Conservation (phyloP, 768 basidiomycete species). For the Gloeostereum incarnatum region DNA sequence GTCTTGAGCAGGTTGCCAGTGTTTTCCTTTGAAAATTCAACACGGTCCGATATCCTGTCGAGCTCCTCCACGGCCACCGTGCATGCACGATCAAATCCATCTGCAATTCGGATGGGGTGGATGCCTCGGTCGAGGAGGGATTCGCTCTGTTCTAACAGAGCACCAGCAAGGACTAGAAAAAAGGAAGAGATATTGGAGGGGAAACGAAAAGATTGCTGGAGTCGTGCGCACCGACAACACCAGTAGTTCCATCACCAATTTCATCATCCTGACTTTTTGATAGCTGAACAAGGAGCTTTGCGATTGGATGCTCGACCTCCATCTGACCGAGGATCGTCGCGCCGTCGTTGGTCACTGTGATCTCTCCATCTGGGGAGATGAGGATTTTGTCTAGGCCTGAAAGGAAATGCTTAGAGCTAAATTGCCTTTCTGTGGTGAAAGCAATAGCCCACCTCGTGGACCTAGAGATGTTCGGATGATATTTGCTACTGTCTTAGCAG, state of each 20-base stretch:
- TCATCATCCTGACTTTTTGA: constrained; percentile 99
- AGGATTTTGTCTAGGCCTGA: constrained; percentile 91
- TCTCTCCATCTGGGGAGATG: constrained; percentile 95
- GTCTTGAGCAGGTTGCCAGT: constrained; percentile 88
- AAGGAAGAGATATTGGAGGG: constrained; percentile 4
- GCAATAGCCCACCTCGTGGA: constrained; percentile 61
- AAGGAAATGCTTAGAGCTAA: constrained; percentile 6
- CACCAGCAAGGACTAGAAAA: constrained; percentile 85
- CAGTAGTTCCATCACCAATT: constrained; percentile 98
- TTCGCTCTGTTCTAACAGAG: constrained; percentile 90
- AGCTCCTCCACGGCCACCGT: constrained; percentile 83
- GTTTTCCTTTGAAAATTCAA: constrained; percentile 76
- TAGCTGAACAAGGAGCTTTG: constrained; percentile 92
- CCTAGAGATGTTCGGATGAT: constrained; percentile 94
- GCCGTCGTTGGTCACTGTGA: constrained; percentile 98
- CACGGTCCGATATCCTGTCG: constrained; percentile 82
- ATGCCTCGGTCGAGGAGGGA: constrained; percentile 97
- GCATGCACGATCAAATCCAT: constrained; percentile 96
- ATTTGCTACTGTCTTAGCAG: constrained; percentile 88
- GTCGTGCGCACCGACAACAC: constrained; percentile 96
- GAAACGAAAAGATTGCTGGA: constrained; percentile 3
- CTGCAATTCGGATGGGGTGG: constrained; percentile 97
- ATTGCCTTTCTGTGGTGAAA: not conserved
- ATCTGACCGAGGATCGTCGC: constrained; percentile 98
- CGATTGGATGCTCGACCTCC: constrained; percentile 99